Evolutionary conservation across 306 rosid genomes (phyloP).

Genomic region (Prunus mira): DNA sequence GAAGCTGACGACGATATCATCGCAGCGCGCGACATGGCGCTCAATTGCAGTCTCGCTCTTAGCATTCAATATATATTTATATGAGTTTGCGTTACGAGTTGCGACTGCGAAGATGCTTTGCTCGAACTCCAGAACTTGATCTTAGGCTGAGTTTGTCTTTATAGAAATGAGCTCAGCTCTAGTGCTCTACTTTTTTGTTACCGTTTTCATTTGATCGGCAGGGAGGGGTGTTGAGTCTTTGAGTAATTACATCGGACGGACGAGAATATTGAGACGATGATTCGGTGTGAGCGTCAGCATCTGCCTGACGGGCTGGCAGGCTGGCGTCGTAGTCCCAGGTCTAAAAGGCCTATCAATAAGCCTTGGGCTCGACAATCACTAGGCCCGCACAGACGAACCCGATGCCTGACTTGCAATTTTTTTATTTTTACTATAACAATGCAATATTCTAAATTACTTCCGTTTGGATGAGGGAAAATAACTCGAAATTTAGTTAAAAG

Average conservation of each 20-base stretch:
- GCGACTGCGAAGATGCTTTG: not conserved
- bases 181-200: not conserved
- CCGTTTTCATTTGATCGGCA: not conserved
- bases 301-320: not conserved
- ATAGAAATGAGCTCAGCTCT: not conserved
- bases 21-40: conserved; percentile 38
- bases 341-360: not conserved
- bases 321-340: not conserved
- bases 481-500: too few species aligned
- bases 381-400: not conserved
- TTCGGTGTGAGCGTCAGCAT: not conserved
- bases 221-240: not conserved
- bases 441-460: too few species aligned
- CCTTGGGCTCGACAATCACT: not conserved
- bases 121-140: not conserved
- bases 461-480: too few species aligned
- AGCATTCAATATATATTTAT: conserved; percentile 29
- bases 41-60: conserved; percentile 31
- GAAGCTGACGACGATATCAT: conserved; percentile 31
- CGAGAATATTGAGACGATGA: not conserved
- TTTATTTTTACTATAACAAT: too few species aligned
- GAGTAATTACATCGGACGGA: not conserved
- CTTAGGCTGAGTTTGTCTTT: not conserved
- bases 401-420: not conserved
- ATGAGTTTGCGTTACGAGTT: not conserved